phyloP scores from a whole-genome alignment of 192 early-diverging fungal genomes.

The Irineochytrium annulatum region DNA sequence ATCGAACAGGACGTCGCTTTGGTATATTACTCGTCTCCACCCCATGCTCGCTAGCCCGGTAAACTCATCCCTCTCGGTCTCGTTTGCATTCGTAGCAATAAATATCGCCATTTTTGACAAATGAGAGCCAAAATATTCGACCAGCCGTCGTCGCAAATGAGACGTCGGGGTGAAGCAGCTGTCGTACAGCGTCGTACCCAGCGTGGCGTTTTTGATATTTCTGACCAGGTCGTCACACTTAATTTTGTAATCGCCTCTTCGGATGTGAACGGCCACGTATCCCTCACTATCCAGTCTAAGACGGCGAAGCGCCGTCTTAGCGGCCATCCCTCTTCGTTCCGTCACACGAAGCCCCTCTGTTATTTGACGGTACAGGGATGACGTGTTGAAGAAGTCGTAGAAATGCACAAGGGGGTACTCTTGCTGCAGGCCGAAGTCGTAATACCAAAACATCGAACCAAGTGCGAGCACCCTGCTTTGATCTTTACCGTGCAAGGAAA shows the following conservation, averaged over 20 bases:
- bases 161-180: not conserved
- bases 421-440: slow-evolving; percentile 19
- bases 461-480: slow-evolving; percentile 20
- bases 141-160: not conserved
- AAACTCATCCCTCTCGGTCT: not conserved
- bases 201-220: not conserved
- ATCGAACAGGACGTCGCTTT: not conserved
- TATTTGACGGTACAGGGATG: slow-evolving; percentile 8
- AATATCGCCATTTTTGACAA: not conserved
- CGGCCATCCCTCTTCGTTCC: not conserved
- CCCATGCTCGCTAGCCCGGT: not conserved
- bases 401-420: slow-evolving; percentile 21
- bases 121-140: not conserved
- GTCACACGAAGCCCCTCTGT: not conserved
- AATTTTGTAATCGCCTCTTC: slow-evolving; percentile 27
- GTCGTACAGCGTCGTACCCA: not conserved
- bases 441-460: slow-evolving; percentile 34
- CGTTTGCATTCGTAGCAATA: slow-evolving; percentile 13
- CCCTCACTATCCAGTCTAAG: not conserved
- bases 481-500: slow-evolving; percentile 17
- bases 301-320: not conserved
- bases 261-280: slow-evolving; percentile 29
- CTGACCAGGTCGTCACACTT: slow-evolving; percentile 20
- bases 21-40: slow-evolving; percentile 15
- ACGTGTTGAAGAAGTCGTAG: slow-evolving; percentile 16